Evolutionary conservation across 129 eudicot genomes (phyloP).

Genomic region (Centella asiatica): DNA sequence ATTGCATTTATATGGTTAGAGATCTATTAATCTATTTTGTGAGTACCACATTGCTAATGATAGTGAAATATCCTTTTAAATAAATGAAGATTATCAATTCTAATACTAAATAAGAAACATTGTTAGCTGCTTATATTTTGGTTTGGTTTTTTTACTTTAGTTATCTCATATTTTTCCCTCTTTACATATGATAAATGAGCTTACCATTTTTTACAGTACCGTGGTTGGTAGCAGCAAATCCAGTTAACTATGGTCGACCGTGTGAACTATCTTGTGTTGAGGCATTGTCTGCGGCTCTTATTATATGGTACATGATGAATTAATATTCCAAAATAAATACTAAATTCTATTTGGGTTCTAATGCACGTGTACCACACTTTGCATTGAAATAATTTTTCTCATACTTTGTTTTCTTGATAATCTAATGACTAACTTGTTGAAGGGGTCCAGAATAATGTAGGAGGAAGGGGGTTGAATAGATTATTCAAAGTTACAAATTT

Average conservation of each 20-base stretch:
- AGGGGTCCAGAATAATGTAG: too few relatives aligned
- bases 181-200: constrained; percentile 12
- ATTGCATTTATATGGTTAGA: neutral
- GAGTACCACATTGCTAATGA: neutral
- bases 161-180: neutral
- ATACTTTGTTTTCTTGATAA: too few relatives aligned
- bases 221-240: constrained; percentile 99
- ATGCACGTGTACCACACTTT: neutral
- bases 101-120: too few relatives aligned
- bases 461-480: too few relatives aligned
- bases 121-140: neutral
- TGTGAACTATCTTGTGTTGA: constrained; percentile 97
- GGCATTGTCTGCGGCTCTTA: constrained; percentile 92
- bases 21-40: neutral
- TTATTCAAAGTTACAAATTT: too few relatives aligned
- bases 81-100: too few relatives aligned
- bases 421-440: too few relatives aligned
- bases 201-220: constrained; percentile 54
- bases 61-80: neutral
- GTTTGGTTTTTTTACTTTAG: neutral
- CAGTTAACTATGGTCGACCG: constrained; percentile 98
- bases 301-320: constrained; percentile 94
- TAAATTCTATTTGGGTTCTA: neutral
- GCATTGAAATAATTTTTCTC: too few relatives aligned
- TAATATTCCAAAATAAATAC: neutral